Conservation (phyloP, 306 rosid species). For the Castanea sativa region DNA sequence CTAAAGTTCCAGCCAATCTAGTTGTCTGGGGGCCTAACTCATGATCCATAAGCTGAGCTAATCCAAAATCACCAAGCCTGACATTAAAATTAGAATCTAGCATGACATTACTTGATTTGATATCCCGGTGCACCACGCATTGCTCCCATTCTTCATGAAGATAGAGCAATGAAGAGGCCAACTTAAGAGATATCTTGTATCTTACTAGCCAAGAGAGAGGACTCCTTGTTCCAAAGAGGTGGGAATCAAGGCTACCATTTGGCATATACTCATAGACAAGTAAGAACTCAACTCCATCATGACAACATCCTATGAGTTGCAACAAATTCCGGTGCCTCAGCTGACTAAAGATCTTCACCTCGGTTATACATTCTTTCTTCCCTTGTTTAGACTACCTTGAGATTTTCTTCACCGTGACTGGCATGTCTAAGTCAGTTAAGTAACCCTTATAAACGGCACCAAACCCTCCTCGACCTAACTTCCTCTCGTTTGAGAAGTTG, state of each 20-base stretch:
- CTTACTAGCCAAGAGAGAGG: not conserved
- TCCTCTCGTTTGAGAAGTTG: not conserved
- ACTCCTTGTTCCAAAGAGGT: not conserved
- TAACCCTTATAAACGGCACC: conserved; percentile 2
- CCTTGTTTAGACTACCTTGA: conserved; percentile 11
- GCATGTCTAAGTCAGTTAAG: not conserved
- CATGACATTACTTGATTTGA: conserved; percentile 1
- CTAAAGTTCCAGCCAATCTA: not conserved
- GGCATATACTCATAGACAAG: no score
- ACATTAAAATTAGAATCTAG: not conserved
- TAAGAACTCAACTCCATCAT: conserved; percentile 3
- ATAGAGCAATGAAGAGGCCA: not conserved
- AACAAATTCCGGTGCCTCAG: conserved; percentile 4
- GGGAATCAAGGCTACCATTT: conserved; percentile 12
- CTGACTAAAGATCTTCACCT: conserved; percentile 3
- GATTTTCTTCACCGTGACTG: conserved; percentile 5
- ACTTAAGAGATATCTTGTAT: not conserved
- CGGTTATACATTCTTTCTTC: not conserved
- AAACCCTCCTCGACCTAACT: not conserved
- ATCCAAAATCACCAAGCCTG: conserved; percentile 3
- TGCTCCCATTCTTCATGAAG: conserved; percentile 11
- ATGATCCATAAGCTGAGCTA: conserved; percentile 2
- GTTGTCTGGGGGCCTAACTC: conserved; percentile 5
- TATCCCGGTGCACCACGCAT: conserved; percentile 1
- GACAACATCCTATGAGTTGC: conserved; percentile 10